These are phyloP conservation scores for Odontarrhena argentea DNA, from an alignment of 345 rosid species.

Conservation along the genomic window DNA sequence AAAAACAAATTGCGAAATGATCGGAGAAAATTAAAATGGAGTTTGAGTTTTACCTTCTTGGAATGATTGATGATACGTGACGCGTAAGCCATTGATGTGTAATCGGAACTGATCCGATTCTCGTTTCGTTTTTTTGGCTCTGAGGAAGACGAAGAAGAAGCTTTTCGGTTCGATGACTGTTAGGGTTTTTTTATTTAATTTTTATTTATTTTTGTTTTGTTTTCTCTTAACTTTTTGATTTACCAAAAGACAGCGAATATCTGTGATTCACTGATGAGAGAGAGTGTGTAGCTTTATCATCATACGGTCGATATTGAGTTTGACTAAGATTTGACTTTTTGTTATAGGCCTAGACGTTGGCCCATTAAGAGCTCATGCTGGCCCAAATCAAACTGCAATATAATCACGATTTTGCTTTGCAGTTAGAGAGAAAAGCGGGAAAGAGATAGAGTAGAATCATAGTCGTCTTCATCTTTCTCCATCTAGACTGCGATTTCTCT, in stretches of 20 bases:
- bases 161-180: constrained; percentile 26
- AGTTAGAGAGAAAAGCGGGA: constrained; percentile 31
- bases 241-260: constrained; percentile 26
- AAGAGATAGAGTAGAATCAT: neutral
- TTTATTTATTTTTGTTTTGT: neutral
- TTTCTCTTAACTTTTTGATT: constrained; percentile 21
- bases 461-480: constrained; percentile 26
- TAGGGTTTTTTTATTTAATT: constrained; percentile 26
- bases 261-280: constrained; percentile 25
- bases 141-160: constrained; percentile 17
- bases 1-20: neutral
- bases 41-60: constrained; percentile 46
- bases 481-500: constrained; percentile 10
- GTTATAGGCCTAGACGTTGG: neutral
- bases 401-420: neutral
- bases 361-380: constrained; percentile 10
- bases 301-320: constrained; percentile 18
- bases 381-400: neutral
- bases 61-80: constrained; percentile 64
- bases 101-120: constrained; percentile 32
- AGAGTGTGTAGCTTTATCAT: neutral
- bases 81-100: constrained; percentile 55
- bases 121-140: constrained; percentile 13
- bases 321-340: constrained; percentile 8
- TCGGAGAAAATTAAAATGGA: constrained; percentile 15